A percentile compares a stretch with the other conserved stretches of the same genome.
phyloP scores from a whole-genome alignment of 2,329 filamentous ascomycete genomes.

The Immersiporthe knoxdaviesiana region DNA sequence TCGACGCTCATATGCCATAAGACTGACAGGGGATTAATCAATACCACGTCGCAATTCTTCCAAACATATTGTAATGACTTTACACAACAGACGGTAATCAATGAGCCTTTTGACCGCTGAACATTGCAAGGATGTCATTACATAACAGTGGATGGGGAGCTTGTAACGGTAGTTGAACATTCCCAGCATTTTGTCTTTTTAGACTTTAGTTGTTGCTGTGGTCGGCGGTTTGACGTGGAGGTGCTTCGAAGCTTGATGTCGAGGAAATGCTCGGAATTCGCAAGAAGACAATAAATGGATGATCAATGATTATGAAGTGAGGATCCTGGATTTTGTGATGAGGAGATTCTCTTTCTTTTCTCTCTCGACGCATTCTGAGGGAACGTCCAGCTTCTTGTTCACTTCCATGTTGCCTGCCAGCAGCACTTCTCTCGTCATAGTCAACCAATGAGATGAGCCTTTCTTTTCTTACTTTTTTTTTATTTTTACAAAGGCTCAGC shows the following conservation, averaged over 20 bases:
- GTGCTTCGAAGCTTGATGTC: not conserved
- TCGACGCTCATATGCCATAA: not conserved
- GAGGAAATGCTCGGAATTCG: not conserved
- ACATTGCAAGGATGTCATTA: not conserved
- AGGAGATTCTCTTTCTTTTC: no score
- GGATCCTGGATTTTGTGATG: not conserved
- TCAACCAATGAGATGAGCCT: not conserved
- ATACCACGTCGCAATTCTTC: no score
- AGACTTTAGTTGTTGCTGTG: no score
- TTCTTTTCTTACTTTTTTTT: no score
- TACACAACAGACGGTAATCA: not conserved
- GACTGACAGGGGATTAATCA: no score
- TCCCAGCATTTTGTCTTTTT: not conserved
- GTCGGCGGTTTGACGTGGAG: not conserved
- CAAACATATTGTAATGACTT: no score
- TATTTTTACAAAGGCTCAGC: not conserved
- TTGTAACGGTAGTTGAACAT: constrained; percentile 24
- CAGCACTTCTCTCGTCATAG: not conserved
- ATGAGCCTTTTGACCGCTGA: not conserved
- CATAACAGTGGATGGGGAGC: constrained; percentile 21
- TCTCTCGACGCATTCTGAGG: not conserved
- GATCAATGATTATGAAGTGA: not conserved
- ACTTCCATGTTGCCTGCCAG: not conserved
- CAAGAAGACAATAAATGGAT: not conserved
- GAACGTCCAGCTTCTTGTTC: not conserved